Conservation (phyloP, 2,329 filamentous ascomycete species). For the Lachnellula arida region DNA sequence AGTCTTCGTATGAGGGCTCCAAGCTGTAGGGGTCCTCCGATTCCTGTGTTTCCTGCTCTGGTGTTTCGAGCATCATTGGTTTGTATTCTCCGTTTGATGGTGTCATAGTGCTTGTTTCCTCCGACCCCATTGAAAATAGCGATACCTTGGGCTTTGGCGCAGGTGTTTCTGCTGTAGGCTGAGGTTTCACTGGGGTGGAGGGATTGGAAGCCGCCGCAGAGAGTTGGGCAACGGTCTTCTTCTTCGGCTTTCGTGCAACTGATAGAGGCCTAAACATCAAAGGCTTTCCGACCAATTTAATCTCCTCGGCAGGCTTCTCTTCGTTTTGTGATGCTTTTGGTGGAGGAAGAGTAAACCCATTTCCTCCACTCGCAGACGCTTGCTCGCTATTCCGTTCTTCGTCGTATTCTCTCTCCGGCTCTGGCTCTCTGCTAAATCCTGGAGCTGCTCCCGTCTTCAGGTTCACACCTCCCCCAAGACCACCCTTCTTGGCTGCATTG, state of each 20-base stretch:
- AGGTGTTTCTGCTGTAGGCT: constrained; percentile 23
- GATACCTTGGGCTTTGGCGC: constrained; percentile 58
- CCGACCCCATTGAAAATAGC: constrained; percentile 60
- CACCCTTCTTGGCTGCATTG: constrained; percentile 25
- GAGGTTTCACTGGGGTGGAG: constrained; percentile 20
- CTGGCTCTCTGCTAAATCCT: constrained; percentile 65
- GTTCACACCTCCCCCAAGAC: constrained; percentile 53
- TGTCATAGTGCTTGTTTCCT: constrained; percentile 24
- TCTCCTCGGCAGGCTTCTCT: constrained; percentile 53
- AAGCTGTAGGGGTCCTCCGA: constrained; percentile 8
- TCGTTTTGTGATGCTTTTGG: constrained; percentile 49
- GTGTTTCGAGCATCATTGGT: constrained; percentile 42
- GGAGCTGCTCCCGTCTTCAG: constrained; percentile 80
- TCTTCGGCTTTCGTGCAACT: constrained; percentile 72
- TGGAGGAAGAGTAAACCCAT: constrained; percentile 36
- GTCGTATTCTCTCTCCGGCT: constrained; percentile 18
- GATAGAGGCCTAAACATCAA: constrained; percentile 88
- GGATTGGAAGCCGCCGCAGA: constrained; percentile 20
- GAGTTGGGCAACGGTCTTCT: constrained; percentile 39
- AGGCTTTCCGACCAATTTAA: constrained; percentile 70
- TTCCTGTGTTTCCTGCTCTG: constrained; percentile 15
- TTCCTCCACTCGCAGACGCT: constrained; percentile 23
- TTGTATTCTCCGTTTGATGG: constrained; percentile 40
- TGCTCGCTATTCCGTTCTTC: constrained; percentile 26
- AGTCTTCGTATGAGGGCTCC: constrained; percentile 29